Percentiles rank a stretch among this genome's conserved stretches.
phyloP scores from a whole-genome alignment of 2,329 filamentous ascomycete species.

The Colletotrichum sojae region DNA sequence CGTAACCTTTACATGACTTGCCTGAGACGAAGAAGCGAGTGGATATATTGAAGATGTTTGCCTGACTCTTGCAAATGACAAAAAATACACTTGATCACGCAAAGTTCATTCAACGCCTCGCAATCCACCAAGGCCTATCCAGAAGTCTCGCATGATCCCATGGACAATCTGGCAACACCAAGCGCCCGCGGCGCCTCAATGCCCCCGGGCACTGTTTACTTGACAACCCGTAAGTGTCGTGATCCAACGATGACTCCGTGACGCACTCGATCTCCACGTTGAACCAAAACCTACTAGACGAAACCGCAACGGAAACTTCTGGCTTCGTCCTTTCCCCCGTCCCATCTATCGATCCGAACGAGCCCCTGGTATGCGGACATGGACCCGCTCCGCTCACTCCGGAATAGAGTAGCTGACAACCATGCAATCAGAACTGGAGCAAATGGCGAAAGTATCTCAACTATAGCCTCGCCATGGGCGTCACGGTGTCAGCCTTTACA shows the following conservation, averaged over 20 bases:
- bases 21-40: background rate
- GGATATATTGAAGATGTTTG: too few relatives aligned
- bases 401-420: background rate
- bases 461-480: slow-evolving; percentile 45
- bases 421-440: slow-evolving; percentile 48
- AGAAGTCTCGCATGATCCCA: background rate
- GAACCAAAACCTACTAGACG: slow-evolving; percentile 10
- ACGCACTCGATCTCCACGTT: background rate
- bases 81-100: too few relatives aligned
- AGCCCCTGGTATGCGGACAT: slow-evolving; percentile 47
- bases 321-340: slow-evolving; percentile 33
- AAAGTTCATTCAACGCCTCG: too few relatives aligned
- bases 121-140: too few relatives aligned
- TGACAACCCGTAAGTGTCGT: slow-evolving; percentile 22
- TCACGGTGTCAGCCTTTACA: slow-evolving; percentile 49
- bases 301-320: slow-evolving; percentile 8
- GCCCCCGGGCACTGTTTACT: slow-evolving; percentile 35
- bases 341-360: slow-evolving; percentile 47
- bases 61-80: too few relatives aligned
- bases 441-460: slow-evolving; percentile 49
- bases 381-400: too few relatives aligned
- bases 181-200: background rate
- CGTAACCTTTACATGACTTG: too few relatives aligned
- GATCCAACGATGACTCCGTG: background rate
- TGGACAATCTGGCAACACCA: background rate